phyloP scores from a whole-genome alignment of 2,329 filamentous ascomycete species.

The Scortechinia acanthostroma region DNA sequence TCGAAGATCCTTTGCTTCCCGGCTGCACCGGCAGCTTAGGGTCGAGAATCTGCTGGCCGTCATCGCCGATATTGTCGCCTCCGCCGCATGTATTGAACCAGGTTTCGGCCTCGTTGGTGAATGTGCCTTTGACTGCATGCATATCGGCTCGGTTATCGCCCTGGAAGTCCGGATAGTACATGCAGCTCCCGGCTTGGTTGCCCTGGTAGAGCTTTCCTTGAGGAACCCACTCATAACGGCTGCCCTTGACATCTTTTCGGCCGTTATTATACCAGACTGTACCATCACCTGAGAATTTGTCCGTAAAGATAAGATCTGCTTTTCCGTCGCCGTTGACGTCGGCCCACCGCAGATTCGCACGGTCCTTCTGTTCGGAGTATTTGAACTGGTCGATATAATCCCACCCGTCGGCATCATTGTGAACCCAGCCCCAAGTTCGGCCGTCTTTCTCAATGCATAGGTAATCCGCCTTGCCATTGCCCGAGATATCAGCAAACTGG shows the following conservation, averaged over 20 bases:
- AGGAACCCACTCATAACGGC: slow-evolving; percentile 10
- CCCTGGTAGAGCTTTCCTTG: too few species aligned
- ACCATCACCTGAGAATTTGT: slow-evolving; percentile 22
- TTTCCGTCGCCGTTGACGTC: slow-evolving; percentile 27
- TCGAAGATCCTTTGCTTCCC: too few species aligned
- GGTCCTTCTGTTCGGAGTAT: slow-evolving; percentile 15
- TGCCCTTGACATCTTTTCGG: slow-evolving; percentile 5
- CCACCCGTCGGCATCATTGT: slow-evolving; percentile 8
- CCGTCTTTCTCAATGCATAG: slow-evolving; percentile 19
- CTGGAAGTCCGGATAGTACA: too few species aligned
- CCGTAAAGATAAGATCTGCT: slow-evolving; percentile 21
- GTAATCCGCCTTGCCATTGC: slow-evolving; percentile 17
- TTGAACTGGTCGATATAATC: slow-evolving; percentile 16
- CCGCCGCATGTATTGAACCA: too few species aligned
- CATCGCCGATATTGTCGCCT: too few species aligned
- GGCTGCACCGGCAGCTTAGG: too few species aligned
- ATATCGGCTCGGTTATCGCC: too few species aligned
- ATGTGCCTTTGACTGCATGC: too few species aligned
- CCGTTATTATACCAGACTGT: slow-evolving; percentile 20
- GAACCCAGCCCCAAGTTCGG: slow-evolving; percentile 11
- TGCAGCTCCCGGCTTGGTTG: too few species aligned
- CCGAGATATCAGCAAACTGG: slow-evolving; percentile 19
- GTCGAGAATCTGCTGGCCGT: too few species aligned
- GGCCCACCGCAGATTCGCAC: slow-evolving; percentile 23
- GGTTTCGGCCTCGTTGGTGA: too few species aligned